Evolutionary conservation across 352 stramenopile genomes (phyloP).

Genomic region (Pythium aristosporum): DNA sequence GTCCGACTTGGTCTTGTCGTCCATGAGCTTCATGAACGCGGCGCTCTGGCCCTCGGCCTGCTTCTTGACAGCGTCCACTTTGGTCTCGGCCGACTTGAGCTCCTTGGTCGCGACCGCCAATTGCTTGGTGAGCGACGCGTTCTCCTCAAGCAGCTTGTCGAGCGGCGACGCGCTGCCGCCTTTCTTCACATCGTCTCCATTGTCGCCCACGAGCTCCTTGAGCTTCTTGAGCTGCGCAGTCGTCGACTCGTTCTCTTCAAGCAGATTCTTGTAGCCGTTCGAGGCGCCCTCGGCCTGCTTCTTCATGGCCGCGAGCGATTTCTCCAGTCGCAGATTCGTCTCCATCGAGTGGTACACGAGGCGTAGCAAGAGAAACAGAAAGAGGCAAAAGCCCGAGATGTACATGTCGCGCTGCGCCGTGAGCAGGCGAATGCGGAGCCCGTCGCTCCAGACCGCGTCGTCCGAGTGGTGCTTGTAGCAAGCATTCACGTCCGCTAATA

Average conservation of each 20-base stretch:
- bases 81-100: conserved; percentile 43
- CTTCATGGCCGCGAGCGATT: conserved; percentile 68
- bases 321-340: conserved; percentile 69
- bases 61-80: conserved; percentile 67
- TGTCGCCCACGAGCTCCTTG: conserved; percentile 42
- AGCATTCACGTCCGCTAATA: conserved; percentile 65
- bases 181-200: conserved; percentile 34
- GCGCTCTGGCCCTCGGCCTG: conserved; percentile 74
- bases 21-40: conserved; percentile 81
- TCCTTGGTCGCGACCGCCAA: conserved; percentile 37
- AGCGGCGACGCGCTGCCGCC: conserved; percentile 44
- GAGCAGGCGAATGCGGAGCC: conserved; percentile 77
- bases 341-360: conserved; percentile 73
- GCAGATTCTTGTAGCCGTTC: conserved; percentile 58
- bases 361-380: conserved; percentile 78
- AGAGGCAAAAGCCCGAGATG: conserved; percentile 84
- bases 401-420: conserved; percentile 84
- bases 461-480: conserved; percentile 67
- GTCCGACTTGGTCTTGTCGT: conserved; percentile 66
- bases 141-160: conserved; percentile 62
- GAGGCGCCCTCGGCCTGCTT: conserved; percentile 75
- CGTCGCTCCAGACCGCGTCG: conserved; percentile 59
- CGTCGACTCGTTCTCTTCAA: conserved; percentile 69
- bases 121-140: conserved; percentile 45
- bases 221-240: conserved; percentile 73